phyloP scores from a whole-genome alignment of 768 basidiomycete species.

The Boletellus emodensis region DNA sequence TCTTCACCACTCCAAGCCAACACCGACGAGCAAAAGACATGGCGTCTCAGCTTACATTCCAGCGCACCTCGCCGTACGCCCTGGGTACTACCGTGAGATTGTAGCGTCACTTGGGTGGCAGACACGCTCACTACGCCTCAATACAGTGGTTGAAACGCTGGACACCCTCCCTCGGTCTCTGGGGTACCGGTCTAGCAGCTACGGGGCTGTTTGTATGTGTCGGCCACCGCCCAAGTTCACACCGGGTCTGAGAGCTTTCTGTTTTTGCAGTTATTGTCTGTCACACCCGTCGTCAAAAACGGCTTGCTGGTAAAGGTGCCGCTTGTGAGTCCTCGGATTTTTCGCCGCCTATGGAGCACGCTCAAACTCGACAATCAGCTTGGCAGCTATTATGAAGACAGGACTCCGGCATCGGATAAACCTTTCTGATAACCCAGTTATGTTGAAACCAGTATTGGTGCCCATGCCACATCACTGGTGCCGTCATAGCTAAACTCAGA shows the following conservation, averaged over 20 bases:
- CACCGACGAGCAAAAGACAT: conserved; percentile 25
- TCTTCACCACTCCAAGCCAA: neutral
- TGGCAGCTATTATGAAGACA: conserved; percentile 71
- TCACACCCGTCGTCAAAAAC: conserved; percentile 79
- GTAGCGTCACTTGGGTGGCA: neutral
- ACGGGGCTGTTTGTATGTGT: conserved; percentile 59
- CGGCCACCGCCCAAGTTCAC: neutral
- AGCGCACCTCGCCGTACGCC: conserved; percentile 36
- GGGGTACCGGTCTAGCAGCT: conserved; percentile 68
- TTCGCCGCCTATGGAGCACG: neutral
- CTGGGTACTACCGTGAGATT: conserved; percentile 38
- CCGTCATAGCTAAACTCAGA: conserved; percentile 3
- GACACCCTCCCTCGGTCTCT: conserved; percentile 57
- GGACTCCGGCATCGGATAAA: conserved; percentile 76
- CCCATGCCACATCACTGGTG: conserved; percentile 1
- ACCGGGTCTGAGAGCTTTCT: neutral
- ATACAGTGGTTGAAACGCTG: conserved; percentile 52
- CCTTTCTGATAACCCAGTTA: conserved; percentile 54
- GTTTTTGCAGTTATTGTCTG: conserved; percentile 60
- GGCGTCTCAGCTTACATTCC: conserved; percentile 39
- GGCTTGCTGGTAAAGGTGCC: conserved; percentile 72
- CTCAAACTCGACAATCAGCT: conserved; percentile 40
- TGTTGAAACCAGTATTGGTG: conserved; percentile 10
- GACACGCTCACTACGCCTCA: neutral
- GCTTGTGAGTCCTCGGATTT: conserved; percentile 45